These are phyloP conservation scores for Poa annua DNA, from an alignment of 176 grass and related monocot genomes.

Conservation along the genomic window DNA sequence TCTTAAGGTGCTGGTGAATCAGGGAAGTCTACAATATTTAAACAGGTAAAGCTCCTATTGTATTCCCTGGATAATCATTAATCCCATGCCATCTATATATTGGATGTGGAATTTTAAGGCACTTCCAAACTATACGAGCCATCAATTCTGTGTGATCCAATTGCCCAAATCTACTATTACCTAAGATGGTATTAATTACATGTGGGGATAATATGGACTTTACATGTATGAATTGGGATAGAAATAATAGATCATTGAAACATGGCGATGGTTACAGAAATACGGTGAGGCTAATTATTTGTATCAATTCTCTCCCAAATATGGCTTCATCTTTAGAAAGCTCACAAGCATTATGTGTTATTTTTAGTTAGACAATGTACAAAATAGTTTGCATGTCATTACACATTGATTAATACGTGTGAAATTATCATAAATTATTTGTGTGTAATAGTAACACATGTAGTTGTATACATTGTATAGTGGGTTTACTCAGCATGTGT, in stretches of 20 bases:
- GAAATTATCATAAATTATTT: background rate
- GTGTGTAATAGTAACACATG: background rate
- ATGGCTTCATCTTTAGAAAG: background rate
- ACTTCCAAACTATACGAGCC: background rate
- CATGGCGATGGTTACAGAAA: background rate
- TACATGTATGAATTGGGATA: background rate
- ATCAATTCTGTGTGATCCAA: background rate
- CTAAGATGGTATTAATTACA: background rate
- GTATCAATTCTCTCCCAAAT: background rate
- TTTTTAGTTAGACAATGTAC: background rate
- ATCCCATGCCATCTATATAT: background rate
- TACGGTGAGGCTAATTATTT: background rate
- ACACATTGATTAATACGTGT: background rate
- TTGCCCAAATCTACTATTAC: background rate
- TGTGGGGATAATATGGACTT: background rate
- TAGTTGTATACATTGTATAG: background rate
- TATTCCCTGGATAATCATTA: conserved; percentile 32
- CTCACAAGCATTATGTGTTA: background rate
- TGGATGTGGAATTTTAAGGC: background rate
- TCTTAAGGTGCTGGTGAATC: conserved; percentile 70
- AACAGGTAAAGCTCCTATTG: conserved; percentile 60
- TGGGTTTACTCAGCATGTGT: background rate
- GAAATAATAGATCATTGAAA: background rate
- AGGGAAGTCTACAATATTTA: conserved; percentile 98
- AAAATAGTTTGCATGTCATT: background rate